Evolutionary conservation across 495 filamentous ascomycete species (phyloP).

Genomic region (Letharia columbiana): DNA sequence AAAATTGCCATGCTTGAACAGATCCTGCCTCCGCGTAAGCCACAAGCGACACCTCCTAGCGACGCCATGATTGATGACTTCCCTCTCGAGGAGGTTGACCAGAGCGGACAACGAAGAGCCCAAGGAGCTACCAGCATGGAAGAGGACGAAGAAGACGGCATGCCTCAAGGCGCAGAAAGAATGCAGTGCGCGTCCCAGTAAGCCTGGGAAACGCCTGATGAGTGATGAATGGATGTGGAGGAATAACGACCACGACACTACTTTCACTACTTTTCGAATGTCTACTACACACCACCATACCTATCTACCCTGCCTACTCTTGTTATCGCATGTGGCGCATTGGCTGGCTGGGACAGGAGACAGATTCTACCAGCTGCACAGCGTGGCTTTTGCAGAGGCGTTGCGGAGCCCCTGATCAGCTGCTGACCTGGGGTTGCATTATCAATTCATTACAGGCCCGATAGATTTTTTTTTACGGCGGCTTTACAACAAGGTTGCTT

Average conservation of each 20-base stretch:
- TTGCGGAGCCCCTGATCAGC: not conserved
- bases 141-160: conserved; percentile 68
- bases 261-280: conserved; percentile 8
- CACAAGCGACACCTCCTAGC: conserved; percentile 52
- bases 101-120: conserved; percentile 60
- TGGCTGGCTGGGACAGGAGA: conserved; percentile 10
- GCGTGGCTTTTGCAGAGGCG: not conserved
- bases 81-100: conserved; percentile 72
- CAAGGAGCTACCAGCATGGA: conserved; percentile 62
- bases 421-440: conserved; percentile 12
- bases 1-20: conserved; percentile 57
- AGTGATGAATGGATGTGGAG: conserved; percentile 9
- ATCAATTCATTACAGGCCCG: conserved; percentile 3
- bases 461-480: conserved; percentile 15
- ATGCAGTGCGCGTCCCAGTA: conserved; percentile 99
- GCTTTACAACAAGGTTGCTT: conserved; percentile 5
- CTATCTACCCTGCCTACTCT: conserved; percentile 1
- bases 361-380: not conserved
- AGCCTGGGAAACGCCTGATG: conserved; percentile 24
- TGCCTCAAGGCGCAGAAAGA: conserved; percentile 74
- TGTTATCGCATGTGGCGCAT: conserved; percentile 5
- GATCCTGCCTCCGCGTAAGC: conserved; percentile 65
- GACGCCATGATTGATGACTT: conserved; percentile 90
- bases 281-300: not conserved
- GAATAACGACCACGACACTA: conserved; percentile 3